Evolutionary conservation across 371 early-diverging fungal genomes (phyloP).

Genomic region (Apophysomyces ossiformis): DNA sequence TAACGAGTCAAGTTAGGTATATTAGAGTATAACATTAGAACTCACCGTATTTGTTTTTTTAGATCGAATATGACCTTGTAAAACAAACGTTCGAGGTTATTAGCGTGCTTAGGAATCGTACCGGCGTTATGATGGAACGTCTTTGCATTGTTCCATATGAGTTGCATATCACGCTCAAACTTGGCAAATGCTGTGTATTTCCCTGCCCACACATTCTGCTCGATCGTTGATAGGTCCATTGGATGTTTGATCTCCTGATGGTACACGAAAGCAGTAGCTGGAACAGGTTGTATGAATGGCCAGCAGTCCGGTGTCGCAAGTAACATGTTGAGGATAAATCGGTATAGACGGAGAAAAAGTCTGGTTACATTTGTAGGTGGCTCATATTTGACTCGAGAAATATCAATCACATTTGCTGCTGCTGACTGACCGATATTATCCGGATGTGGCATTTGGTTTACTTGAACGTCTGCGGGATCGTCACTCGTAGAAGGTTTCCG

Average conservation of each 20-base stretch:
- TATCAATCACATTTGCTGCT: constrained; percentile 17
- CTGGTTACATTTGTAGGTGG: constrained; percentile 44
- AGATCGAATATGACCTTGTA: constrained; percentile 14
- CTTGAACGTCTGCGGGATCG: not conserved
- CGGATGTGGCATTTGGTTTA: too few relatives aligned
- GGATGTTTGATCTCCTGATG: constrained; percentile 40
- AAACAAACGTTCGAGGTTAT: constrained; percentile 23
- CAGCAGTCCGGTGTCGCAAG: constrained; percentile 50
- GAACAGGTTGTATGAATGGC: constrained; percentile 48
- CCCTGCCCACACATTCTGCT: constrained; percentile 30
- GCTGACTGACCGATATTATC: too few relatives aligned
- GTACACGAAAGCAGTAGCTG: constrained; percentile 30
- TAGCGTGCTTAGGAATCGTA: constrained; percentile 37
- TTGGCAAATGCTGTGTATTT: constrained; percentile 31
- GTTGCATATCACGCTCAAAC: constrained; percentile 40
- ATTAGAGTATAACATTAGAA: constrained; percentile 5
- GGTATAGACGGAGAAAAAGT: constrained; percentile 46
- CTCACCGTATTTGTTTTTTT: constrained; percentile 23
- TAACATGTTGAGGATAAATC: constrained; percentile 49
- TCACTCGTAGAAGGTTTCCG: constrained; percentile 10
- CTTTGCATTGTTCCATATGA: constrained; percentile 50
- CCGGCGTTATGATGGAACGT: constrained; percentile 41
- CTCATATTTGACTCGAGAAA: constrained; percentile 36
- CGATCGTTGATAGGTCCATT: constrained; percentile 50
- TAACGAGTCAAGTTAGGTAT: not conserved